A percentile compares a stretch with the other conserved stretches of the same genome.
Evolutionary conservation across 108 stramenopile genomes (phyloP).

Genomic region (Pseudonitzschia multistriata): DNA sequence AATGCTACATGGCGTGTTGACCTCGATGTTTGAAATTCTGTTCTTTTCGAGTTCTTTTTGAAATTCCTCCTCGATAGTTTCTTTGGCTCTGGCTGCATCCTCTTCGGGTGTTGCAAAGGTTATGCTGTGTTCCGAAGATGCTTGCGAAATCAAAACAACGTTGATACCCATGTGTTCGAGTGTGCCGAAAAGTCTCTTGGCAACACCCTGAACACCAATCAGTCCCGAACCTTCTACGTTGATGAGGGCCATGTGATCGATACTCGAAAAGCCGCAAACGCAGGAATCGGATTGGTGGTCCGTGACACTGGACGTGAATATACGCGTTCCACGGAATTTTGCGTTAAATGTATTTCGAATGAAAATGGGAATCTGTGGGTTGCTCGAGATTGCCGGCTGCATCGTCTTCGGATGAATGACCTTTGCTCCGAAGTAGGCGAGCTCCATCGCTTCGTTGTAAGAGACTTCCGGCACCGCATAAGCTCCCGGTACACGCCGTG

Average conservation of each 20-base stretch:
- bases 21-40: constrained; percentile 53
- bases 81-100: constrained; percentile 57
- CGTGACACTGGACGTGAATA: constrained; percentile 55
- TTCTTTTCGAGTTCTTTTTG: constrained; percentile 57
- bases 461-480: constrained; percentile 66
- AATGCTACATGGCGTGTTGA: constrained; percentile 71
- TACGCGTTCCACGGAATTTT: constrained; percentile 73
- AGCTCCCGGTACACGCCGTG: constrained; percentile 79
- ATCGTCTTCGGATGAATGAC: constrained; percentile 92
- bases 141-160: constrained; percentile 87
- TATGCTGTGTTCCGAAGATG: constrained; percentile 83
- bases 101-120: constrained; percentile 66
- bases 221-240: constrained; percentile 88
- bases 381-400: constrained; percentile 63
- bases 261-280: constrained; percentile 81
- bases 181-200: constrained; percentile 69
- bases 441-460: constrained; percentile 92
- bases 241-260: constrained; percentile 87
- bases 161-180: constrained; percentile 66
- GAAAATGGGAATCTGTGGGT: constrained; percentile 82
- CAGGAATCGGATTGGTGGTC: constrained; percentile 49
- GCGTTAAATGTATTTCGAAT: constrained; percentile 91
- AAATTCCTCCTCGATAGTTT: constrained; percentile 76
- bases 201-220: constrained; percentile 83
- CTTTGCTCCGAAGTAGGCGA: constrained; percentile 93